Conservation (phyloP, 2,329 filamentous ascomycete species). For the Penicillium olsonii region DNA sequence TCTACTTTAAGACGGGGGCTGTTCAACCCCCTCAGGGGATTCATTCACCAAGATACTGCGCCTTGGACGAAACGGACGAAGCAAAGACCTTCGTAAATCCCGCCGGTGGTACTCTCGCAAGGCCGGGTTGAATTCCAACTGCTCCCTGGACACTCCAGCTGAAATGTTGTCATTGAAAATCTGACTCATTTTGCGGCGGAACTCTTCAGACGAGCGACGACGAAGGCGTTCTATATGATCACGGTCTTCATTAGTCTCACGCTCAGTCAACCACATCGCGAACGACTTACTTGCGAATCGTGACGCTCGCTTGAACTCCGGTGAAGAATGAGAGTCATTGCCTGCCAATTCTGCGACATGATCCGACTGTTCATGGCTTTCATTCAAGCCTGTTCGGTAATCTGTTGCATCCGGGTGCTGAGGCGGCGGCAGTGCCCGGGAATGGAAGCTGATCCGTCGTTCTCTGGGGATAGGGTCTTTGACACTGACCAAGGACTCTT, state of each 20-base stretch:
- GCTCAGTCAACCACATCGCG: background rate
- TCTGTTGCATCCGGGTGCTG: conserved; percentile 6
- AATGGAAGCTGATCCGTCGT: conserved; percentile 22
- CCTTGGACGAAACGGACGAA: conserved; percentile 17
- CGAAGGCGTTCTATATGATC: conserved; percentile 20
- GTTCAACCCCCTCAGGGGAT: background rate
- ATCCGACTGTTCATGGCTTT: conserved; percentile 3
- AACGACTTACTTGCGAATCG: conserved; percentile 19
- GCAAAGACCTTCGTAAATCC: conserved; percentile 14
- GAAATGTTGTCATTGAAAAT: conserved; percentile 35
- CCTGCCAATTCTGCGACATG: conserved; percentile 1
- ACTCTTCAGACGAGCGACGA: conserved; percentile 34
- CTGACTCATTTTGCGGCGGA: conserved; percentile 34
- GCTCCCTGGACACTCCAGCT: conserved; percentile 21
- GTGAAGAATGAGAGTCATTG: background rate
- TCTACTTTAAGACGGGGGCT: background rate
- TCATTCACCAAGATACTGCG: background rate
- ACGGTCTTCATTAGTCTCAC: background rate
- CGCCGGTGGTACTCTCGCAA: conserved; percentile 12
- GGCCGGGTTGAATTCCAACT: conserved; percentile 25
- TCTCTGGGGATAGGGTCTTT: background rate
- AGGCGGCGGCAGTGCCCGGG: conserved; percentile 9
- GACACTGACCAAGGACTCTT: conserved; percentile 1
- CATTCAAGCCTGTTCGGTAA: background rate
- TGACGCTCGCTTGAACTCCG: conserved; percentile 13